These are phyloP conservation scores for Sporothrix pseudoabietina DNA, from an alignment of 2,329 filamentous ascomycete genomes.

Conservation along the genomic window DNA sequence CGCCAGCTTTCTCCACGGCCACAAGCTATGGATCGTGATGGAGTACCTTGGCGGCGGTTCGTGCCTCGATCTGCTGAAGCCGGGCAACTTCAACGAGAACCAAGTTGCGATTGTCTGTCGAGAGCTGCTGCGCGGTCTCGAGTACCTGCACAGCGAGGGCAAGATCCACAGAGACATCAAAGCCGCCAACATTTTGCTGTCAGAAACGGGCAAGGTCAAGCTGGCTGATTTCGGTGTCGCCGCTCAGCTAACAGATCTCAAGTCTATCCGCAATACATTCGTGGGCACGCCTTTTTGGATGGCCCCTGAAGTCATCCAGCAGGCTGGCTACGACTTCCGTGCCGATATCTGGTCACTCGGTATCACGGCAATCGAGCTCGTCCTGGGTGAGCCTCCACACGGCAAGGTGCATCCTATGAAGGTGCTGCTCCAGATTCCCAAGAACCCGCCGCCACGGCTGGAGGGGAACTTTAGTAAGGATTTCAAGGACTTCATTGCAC, in stretches of 20 bases:
- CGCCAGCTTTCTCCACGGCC: constrained; percentile 90
- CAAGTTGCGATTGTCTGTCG: constrained; percentile 95
- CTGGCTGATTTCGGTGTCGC: constrained; percentile 96
- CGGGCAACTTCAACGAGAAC: constrained; percentile 80
- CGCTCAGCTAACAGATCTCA: constrained; percentile 94
- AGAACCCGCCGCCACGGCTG: constrained; percentile 79
- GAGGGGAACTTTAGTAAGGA: constrained; percentile 86
- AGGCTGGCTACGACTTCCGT: constrained; percentile 80
- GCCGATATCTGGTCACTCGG: constrained; percentile 93
- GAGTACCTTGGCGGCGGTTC: constrained; percentile 95
- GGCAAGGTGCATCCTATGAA: constrained; percentile 90
- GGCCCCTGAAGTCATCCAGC: constrained; percentile 92
- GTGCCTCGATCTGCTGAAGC: constrained; percentile 90
- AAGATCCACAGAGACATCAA: constrained; percentile 98
- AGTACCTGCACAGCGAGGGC: constrained; percentile 90
- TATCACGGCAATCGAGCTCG: constrained; percentile 88
- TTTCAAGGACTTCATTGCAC: constrained; percentile 90
- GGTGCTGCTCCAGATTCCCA: constrained; percentile 87
- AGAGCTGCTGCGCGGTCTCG: constrained; percentile 83
- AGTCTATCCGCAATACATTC: constrained; percentile 95
- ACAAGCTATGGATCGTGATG: constrained; percentile 99
- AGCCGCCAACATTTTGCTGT: constrained; percentile 93
- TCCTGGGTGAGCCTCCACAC: constrained; percentile 84
- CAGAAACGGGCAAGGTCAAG: constrained; percentile 87
- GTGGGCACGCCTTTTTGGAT: constrained; percentile 98